These are phyloP conservation scores for Leccinum olivaceopallidum DNA, from an alignment of 768 basidiomycete genomes.

Conservation along the genomic window DNA sequence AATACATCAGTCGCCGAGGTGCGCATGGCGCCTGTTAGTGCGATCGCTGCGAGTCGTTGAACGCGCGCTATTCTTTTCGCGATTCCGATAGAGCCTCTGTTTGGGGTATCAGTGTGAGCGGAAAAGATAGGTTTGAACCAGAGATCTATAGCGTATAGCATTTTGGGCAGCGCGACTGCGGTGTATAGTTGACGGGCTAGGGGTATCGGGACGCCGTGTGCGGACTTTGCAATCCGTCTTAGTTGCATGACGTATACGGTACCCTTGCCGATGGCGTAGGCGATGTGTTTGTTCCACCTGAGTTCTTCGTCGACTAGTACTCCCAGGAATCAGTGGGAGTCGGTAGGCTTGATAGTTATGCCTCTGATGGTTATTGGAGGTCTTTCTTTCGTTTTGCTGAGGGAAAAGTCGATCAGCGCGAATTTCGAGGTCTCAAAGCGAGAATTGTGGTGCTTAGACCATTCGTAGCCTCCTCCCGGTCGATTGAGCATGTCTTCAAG, in stretches of 20 bases:
- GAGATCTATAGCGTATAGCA: no score
- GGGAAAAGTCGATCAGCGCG: constrained; percentile 15
- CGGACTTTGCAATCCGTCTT: not conserved
- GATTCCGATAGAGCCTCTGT: no score
- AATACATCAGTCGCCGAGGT: fast-evolving
- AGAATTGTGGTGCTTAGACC: constrained; percentile 13
- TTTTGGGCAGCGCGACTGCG: no score
- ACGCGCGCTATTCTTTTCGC: no score
- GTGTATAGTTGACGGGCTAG: no score
- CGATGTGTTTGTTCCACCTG: not conserved
- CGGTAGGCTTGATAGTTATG: fast-evolving
- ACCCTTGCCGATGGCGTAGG: not conserved
- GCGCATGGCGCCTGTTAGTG: no score
- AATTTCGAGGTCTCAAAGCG: constrained; percentile 19
- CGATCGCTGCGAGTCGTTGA: no score
- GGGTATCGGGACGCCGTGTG: no score
- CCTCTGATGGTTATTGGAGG: not conserved
- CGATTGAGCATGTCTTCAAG: constrained; percentile 30
- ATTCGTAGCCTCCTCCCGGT: constrained; percentile 12
- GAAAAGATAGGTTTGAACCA: no score
- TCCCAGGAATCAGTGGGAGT: not conserved
- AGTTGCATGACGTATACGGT: constrained; percentile 1
- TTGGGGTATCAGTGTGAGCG: no score
- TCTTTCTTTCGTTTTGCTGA: not conserved
- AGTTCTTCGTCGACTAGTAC: not conserved